phyloP scores from a whole-genome alignment of 441 rosid genomes.

The Geranium incanum region DNA sequence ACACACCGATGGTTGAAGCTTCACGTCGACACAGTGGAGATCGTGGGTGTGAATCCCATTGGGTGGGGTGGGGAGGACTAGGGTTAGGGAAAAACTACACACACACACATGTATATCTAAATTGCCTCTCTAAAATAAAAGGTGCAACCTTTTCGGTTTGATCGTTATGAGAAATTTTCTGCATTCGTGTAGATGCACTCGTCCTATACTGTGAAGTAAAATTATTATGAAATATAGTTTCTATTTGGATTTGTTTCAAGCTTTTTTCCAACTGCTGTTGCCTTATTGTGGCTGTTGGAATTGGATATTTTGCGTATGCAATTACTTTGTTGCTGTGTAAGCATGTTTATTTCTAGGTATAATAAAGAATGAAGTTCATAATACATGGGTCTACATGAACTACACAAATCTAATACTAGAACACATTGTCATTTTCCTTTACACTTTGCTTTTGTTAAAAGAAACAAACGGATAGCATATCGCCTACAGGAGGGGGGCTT shows the following conservation, averaged over 20 bases:
- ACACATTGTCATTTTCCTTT: neutral
- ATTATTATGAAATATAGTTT: neutral
- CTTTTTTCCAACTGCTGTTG: neutral
- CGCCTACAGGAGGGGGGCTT: too few species aligned
- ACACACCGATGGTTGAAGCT: too few species aligned
- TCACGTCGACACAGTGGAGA: too few species aligned
- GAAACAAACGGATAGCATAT: too few species aligned
- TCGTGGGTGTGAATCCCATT: too few species aligned
- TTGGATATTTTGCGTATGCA: neutral
- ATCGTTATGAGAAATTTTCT: neutral
- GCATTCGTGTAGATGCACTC: neutral
- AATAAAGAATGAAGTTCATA: neutral
- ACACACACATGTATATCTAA: too few species aligned
- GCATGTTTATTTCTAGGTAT: neutral
- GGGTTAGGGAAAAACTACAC: too few species aligned
- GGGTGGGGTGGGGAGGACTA: too few species aligned
- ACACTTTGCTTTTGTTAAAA: too few species aligned
- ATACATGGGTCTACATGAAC: neutral
- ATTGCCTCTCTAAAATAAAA: too few species aligned
- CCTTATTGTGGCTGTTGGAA: neutral
- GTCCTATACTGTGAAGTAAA: neutral
- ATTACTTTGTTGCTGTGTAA: neutral
- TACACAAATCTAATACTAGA: neutral
- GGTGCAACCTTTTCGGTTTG: neutral
- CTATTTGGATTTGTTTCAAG: neutral